Evolutionary conservation across 345 rosid genomes (phyloP).

Genomic region (Eucalyptus regnans): DNA sequence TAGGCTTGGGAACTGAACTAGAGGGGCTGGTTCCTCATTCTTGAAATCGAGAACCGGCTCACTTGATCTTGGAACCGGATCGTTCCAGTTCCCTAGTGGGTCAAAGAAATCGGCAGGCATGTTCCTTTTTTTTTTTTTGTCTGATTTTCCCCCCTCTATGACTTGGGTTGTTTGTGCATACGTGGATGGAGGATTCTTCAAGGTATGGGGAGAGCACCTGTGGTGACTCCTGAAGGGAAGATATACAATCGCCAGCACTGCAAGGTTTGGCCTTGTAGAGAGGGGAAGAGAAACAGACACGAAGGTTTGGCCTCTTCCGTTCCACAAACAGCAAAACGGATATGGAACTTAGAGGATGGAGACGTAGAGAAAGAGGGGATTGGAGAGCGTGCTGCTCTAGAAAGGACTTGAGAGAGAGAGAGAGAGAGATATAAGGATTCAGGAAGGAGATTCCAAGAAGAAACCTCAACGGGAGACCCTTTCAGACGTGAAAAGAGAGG

Average conservation of each 20-base stretch:
- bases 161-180: background rate
- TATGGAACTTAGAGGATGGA: no score
- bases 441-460: no score
- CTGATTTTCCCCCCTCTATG: background rate
- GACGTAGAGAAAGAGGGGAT: no score
- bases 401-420: no score
- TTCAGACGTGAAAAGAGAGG: no score
- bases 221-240: conserved; percentile 78
- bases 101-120: background rate
- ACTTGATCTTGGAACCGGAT: background rate
- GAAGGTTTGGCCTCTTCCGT: no score
- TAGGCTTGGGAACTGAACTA: background rate
- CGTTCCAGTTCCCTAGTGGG: accelerated
- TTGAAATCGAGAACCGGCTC: background rate
- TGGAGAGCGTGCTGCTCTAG: no score
- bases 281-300: conserved; percentile 8
- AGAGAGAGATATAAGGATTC: no score
- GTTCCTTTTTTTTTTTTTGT: background rate
- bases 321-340: no score
- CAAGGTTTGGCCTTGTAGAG: conserved; percentile 71
- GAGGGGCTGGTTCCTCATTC: background rate
- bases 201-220: conserved; percentile 77
- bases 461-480: no score
- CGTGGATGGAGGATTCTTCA: background rate
- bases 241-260: conserved; percentile 89